Evolutionary conservation across 768 basidiomycete species (phyloP), one percentile per base, ranked within the genome.

Genomic region (Auriculariales sp.): DNA sequence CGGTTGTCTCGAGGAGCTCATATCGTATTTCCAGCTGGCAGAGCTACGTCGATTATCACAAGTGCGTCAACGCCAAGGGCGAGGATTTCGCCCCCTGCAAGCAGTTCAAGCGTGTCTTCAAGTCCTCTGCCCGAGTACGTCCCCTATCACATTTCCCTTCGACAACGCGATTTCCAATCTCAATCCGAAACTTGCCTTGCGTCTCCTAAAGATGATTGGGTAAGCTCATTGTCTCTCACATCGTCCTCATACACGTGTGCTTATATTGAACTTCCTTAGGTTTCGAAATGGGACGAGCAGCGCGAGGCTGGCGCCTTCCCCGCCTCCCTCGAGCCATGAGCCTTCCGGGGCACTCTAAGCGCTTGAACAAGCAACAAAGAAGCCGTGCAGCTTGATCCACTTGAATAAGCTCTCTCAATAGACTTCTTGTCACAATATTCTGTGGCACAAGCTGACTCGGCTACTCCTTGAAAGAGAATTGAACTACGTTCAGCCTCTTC

Each of bases 1-100:
- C 22, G 7, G 19, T 22, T 24, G 19, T 12, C 39, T 25, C 6
- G 39, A 44, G 9, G 15, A 6, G 7, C 39, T 9, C 19, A n/a
- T n/a, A n/a, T 31, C 35, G 34, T n/a, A 27, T 35, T 35, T 14
- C 11, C 57, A 88, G 85, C 69, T 86, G 79, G 78, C 90, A 94
- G 71, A 92, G 94, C 72, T 98, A 93, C 66, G 84, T 86, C 53
- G 95, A 99, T 69, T 97, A 95, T 75, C 91, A 93, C 81, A 94
- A 94, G 67, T 99, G 95, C 67, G 69, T 97, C 58, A 67, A 85
- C 58, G 93, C 93, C 58, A 98, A 95, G 71, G 95, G 95, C 57
- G 95, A 99, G 58, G 95, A 97, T 52, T 98, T 81, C 64, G 80
- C 83, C n/a, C 92, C 95, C 2, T 98, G 95, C 83, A 91, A 91